A percentile compares a stretch with the other conserved stretches of the same genome.
Evolutionary conservation across 257 asterid species (phyloP).

Genomic region (Capsicum chinense): DNA sequence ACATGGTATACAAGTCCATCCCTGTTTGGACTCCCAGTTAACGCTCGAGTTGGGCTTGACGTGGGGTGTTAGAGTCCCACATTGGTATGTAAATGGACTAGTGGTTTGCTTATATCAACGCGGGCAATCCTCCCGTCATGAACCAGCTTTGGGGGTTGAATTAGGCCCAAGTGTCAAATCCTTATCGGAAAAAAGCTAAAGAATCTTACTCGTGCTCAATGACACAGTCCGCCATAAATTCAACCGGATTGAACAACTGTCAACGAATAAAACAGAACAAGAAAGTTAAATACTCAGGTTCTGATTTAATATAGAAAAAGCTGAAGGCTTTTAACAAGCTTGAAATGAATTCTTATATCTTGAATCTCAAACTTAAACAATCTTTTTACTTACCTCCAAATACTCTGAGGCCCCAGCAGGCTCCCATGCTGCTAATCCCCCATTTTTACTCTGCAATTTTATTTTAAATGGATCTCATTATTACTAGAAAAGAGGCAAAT

Average conservation of each 20-base stretch:
- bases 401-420: slow-evolving; percentile 84
- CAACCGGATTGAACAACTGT: slow-evolving; percentile 80
- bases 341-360: not conserved
- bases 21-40: slow-evolving; percentile 38
- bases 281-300: not conserved
- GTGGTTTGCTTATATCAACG: too few relatives aligned
- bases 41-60: not conserved
- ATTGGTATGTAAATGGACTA: too few relatives aligned
- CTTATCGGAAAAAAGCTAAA: not conserved
- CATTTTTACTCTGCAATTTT: slow-evolving; percentile 74
- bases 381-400: slow-evolving; percentile 60
- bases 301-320: not conserved
- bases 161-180: too few relatives aligned
- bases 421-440: slow-evolving; percentile 95
- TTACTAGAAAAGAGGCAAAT: not conserved
- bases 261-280: not conserved
- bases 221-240: slow-evolving; percentile 61
- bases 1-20: too few relatives aligned
- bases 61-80: too few relatives aligned
- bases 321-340: not conserved
- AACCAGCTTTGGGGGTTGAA: too few relatives aligned
- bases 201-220: slow-evolving; percentile 76
- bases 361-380: not conserved
- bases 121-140: too few relatives aligned
- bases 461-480: not conserved